phyloP scores from a whole-genome alignment of 306 rosid genomes.

The Castanospermum australe region DNA sequence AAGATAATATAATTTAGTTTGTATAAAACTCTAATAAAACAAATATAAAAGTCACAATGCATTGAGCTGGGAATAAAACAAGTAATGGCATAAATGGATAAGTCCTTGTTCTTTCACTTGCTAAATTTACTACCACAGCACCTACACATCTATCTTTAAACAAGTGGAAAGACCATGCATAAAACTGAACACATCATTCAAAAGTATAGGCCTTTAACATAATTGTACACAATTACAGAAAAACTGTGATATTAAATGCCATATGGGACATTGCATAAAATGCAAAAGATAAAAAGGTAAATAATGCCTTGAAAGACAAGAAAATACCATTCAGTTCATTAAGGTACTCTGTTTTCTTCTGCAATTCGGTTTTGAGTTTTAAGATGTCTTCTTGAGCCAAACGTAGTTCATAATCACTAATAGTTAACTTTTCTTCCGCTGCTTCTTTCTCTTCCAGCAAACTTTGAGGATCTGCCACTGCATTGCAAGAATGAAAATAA shows the following conservation, averaged over 20 bases:
- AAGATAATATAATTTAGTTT: no score
- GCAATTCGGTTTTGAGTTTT: slow-evolving; percentile 63
- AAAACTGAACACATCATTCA: background rate
- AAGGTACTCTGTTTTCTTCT: slow-evolving; percentile 54
- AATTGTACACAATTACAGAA: no score
- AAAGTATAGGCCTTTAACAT: background rate
- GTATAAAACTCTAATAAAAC: no score
- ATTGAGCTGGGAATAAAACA: no score
- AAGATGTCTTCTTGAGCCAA: slow-evolving; percentile 86
- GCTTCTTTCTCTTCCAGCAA: slow-evolving; percentile 88
- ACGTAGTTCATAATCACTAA: slow-evolving; percentile 88
- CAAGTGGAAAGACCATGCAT: background rate
- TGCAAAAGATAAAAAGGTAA: slow-evolving; percentile 5
- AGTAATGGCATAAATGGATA: no score
- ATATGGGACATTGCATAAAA: slow-evolving; percentile 11
- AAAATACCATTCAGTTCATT: slow-evolving; percentile 55
- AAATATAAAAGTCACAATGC: no score
- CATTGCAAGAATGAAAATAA: slow-evolving; percentile 36
- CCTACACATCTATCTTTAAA: no score
- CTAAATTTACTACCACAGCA: no score
- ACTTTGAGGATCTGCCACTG: slow-evolving; percentile 95
- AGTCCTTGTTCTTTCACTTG: no score
- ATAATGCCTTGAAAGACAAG: background rate
- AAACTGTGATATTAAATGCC: slow-evolving; percentile 1
- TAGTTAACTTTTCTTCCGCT: slow-evolving; percentile 76